Base-by-base conservation (phyloP, 345 rosid genomes). In the Bruguiera gymnorhiza region DNA sequence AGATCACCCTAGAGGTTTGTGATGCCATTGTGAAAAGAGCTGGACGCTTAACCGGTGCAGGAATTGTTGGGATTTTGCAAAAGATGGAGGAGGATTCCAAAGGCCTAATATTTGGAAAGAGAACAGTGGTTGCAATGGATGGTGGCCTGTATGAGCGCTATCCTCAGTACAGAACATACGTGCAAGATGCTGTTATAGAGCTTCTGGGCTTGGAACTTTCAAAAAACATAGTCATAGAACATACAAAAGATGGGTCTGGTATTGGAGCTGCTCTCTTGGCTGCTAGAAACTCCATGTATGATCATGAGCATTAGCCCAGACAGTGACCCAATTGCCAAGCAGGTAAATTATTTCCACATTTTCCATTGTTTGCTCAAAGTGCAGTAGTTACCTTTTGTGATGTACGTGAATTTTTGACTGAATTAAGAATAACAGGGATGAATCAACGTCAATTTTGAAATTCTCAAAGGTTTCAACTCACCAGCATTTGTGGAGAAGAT, bases 251-350 rank as follows among this genome's bases (percentile, higher is more conserved):
- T 9, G 91, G 94, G 8, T 90, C 98, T 9, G 98, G 97, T 4
- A 84, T 90, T 2, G 98, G 97, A 27, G 98, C 97, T 62, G 97
- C 97, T 61, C 86, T 90, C 29, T 70, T 90, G 84, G 98, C 98
- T 36, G 91, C 97, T 10, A 71, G 95, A 54, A 88, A 88, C 83
- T 88, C 96, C 24, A 86, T 73, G 79, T 87, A 85, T 60, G 83
- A 74, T 32, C 83, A 81, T 27, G 70, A 84, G 54, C 73, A 55
- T 60, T 87, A 79, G 76, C 68, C 30, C 54, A 34, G 39, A 46
- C n/a, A 55, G 21, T 8, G 4, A 32, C 46, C 36, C 18, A 24
- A 15, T 60, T 51, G 39, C 62, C 39, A 24, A 11, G 56, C 54
- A 21, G 66, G 67, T 62, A 63, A 30, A 24, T 59, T 19, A 24